phyloP scores from a whole-genome alignment of 2,329 filamentous ascomycete species.

The Pseudocercospora macadamiae region DNA sequence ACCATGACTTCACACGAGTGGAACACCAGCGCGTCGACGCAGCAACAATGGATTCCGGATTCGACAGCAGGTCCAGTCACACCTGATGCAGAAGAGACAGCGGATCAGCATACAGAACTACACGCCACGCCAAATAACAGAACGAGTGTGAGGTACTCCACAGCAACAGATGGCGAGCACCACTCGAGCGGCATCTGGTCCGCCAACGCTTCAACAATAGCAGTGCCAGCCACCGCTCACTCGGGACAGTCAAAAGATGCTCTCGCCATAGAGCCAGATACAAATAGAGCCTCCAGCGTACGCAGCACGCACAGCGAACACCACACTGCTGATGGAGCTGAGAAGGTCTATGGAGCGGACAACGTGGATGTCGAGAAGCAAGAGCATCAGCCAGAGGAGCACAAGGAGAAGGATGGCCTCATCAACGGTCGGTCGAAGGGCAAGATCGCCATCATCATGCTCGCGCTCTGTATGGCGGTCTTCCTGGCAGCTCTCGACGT shows the following conservation, averaged over 20 bases:
- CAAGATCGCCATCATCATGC: constrained; percentile 54
- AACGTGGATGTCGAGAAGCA: constrained; percentile 21
- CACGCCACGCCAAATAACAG: constrained; percentile 2
- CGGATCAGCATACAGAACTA: neutral
- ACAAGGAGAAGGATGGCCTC: constrained; percentile 26
- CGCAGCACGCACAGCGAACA: neutral
- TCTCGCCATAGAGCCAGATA: neutral
- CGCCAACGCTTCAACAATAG: constrained; percentile 4
- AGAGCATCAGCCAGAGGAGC: constrained; percentile 20
- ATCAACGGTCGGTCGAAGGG: constrained; percentile 36
- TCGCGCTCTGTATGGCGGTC: constrained; percentile 54
- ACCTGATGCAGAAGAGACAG: constrained; percentile 1
- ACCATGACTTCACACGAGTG: constrained; percentile 3
- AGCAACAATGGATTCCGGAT: constrained; percentile 4
- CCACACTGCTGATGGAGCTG: constrained; percentile 4
- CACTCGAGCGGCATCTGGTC: neutral
- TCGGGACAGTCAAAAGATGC: neutral
- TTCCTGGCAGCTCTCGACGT: constrained; percentile 64
- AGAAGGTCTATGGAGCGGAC: constrained; percentile 14
- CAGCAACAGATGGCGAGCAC: neutral
- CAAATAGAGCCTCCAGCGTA: neutral
- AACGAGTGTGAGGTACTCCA: neutral
- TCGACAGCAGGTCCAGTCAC: neutral
- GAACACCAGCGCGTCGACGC: constrained; percentile 1
- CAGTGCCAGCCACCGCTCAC: constrained; percentile 3